These are phyloP conservation scores for Neurospora sp. DNA, from an alignment of 2,329 filamentous ascomycete species.

Conservation along the genomic window DNA sequence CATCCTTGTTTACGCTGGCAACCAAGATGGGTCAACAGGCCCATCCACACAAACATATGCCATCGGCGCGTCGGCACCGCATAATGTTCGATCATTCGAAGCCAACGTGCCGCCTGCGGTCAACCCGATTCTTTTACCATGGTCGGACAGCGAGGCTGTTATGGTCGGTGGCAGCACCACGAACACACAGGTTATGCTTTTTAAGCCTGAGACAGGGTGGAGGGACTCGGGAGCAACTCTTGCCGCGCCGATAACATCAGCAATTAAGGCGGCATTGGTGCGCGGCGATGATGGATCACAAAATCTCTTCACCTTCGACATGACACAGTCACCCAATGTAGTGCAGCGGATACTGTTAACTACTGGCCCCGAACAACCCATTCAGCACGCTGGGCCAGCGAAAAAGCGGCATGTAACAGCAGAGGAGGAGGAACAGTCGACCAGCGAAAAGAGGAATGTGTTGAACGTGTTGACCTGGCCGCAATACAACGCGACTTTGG, in stretches of 20 bases:
- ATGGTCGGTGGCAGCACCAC: constrained; percentile 63
- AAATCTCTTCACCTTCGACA: constrained; percentile 69
- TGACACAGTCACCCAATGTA: constrained; percentile 61
- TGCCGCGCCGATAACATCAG: constrained; percentile 44
- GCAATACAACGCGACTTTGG: constrained; percentile 64
- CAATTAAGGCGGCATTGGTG: constrained; percentile 55
- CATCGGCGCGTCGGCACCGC: constrained; percentile 57
- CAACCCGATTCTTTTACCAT: constrained; percentile 64
- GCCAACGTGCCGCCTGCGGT: constrained; percentile 52
- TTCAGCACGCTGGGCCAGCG: constrained; percentile 36
- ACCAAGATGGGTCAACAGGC: constrained; percentile 45
- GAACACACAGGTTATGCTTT: constrained; percentile 64
- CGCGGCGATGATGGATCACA: constrained; percentile 67
- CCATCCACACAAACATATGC: constrained; percentile 68
- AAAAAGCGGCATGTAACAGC: constrained; percentile 19
- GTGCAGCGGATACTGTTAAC: constrained; percentile 63
- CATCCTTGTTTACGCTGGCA: constrained; percentile 75
- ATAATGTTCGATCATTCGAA: constrained; percentile 48
- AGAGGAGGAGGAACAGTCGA: constrained; percentile 23
- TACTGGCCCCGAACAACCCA: constrained; percentile 47
- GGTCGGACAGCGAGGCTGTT: constrained; percentile 60
- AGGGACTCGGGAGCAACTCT: constrained; percentile 55
- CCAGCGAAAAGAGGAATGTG: constrained; percentile 14
- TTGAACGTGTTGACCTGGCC: constrained; percentile 61
- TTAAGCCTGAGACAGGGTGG: constrained; percentile 57